These are phyloP conservation scores for Populus nigra DNA, from an alignment of 345 rosid species.

Conservation along the genomic window DNA sequence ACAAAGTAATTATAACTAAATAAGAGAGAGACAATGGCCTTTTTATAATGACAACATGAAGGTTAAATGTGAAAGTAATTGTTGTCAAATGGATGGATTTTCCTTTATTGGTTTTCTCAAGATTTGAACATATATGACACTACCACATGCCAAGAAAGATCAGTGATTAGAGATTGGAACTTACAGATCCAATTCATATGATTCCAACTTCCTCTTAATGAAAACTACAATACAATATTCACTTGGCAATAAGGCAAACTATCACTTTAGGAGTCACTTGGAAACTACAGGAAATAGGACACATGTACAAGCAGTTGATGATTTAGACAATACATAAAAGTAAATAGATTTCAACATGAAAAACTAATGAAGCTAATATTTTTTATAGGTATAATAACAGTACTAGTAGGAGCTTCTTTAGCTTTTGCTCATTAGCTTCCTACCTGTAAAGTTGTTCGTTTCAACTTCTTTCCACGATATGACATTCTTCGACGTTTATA, in stretches of 20 bases:
- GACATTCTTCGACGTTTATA: slow-evolving; percentile 94
- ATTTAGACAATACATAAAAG: not conserved
- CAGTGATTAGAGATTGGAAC: not conserved
- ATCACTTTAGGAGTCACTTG: not conserved
- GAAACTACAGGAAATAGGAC: not conserved
- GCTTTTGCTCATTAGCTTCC: slow-evolving; percentile 1
- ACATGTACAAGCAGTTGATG: not conserved
- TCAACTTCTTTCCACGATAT: slow-evolving; percentile 90
- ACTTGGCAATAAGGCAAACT: not conserved
- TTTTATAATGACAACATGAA: not conserved
- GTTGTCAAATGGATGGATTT: not conserved
- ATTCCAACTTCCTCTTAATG: not conserved
- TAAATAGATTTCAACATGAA: too few species aligned
- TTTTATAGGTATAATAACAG: too few species aligned
- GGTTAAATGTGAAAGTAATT: not conserved
- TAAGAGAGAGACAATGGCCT: not conserved
- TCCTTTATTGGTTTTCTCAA: not conserved
- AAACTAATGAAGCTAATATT: too few species aligned
- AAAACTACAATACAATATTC: not conserved
- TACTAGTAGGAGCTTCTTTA: not conserved
- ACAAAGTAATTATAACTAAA: slow-evolving; percentile 9
- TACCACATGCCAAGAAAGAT: not conserved
- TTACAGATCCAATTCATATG: not conserved
- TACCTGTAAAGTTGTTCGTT: slow-evolving; percentile 74
- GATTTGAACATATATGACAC: not conserved